These are phyloP conservation scores for Paecilomyces formosus DNA, from an alignment of 2,329 filamentous ascomycete genomes.

Conservation along the genomic window DNA sequence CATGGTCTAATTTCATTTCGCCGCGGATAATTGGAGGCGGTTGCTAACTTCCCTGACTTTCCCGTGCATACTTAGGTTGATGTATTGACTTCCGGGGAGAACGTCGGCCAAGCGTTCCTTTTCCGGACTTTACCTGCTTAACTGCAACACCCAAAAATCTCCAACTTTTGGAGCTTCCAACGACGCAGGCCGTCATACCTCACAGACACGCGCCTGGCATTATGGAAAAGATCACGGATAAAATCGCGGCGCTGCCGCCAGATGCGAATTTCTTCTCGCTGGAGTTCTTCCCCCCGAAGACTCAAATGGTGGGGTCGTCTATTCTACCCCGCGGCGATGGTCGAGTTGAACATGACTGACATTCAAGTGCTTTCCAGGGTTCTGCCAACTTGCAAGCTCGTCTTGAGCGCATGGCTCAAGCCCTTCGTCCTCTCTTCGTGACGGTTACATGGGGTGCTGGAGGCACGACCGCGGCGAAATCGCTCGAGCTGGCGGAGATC, in stretches of 20 bases:
- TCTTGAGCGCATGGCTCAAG: slow-evolving; percentile 89
- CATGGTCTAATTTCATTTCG: too few relatives aligned
- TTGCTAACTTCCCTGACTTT: too few relatives aligned
- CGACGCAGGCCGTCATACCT: not conserved
- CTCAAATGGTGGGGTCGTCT: slow-evolving; percentile 58
- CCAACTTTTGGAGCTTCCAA: not conserved
- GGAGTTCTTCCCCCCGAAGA: slow-evolving; percentile 99
- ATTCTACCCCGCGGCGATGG: slow-evolving; percentile 14
- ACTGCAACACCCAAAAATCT: not conserved
- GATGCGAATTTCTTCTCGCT: slow-evolving; percentile 85
- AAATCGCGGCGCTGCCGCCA: slow-evolving; percentile 81
- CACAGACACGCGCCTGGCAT: slow-evolving; percentile 2
- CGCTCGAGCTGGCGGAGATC: slow-evolving; percentile 87
- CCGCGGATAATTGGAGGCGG: too few relatives aligned
- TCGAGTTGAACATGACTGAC: slow-evolving; percentile 15
- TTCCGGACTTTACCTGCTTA: not conserved
- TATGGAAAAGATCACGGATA: slow-evolving; percentile 89
- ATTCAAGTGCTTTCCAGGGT: slow-evolving; percentile 44
- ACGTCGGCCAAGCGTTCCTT: not conserved
- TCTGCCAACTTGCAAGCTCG: slow-evolving; percentile 89
- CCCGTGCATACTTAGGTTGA: too few relatives aligned
- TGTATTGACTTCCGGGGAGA: not conserved
- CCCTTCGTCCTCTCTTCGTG: slow-evolving; percentile 85
- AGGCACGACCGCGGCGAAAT: slow-evolving; percentile 83
- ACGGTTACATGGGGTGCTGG: slow-evolving; percentile 98